These are phyloP conservation scores for Apiotrichum mycotoxinovorans DNA, from an alignment of 1,284 basidiomycete genomes.

Conservation along the genomic window DNA sequence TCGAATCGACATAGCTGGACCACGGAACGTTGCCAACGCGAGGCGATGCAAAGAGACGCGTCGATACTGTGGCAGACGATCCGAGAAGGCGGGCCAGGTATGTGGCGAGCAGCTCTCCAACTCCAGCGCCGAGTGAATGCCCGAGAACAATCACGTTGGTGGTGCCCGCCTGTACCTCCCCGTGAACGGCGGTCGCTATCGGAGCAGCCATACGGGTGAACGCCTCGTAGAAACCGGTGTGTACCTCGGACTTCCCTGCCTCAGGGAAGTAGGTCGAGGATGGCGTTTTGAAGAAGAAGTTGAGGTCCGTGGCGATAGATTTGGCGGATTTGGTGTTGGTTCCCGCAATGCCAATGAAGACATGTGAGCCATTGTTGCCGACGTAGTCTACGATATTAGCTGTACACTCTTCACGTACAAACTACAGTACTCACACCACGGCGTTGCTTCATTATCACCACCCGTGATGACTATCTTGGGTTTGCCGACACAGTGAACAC, in stretches of 20 bases:
- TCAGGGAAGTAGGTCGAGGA: conserved; percentile 18
- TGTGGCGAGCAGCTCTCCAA: conserved; percentile 16
- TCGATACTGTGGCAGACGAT: conserved; percentile 4
- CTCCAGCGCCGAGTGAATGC: conserved; percentile 27
- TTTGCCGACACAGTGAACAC: neutral
- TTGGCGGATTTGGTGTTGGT: conserved; percentile 16
- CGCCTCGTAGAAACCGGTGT: conserved; percentile 27
- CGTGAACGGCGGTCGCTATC: conserved; percentile 8
- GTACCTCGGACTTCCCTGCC: conserved; percentile 12
- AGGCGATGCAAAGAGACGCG: conserved; percentile 22
- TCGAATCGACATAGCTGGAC: conserved; percentile 25
- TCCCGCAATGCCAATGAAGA: conserved; percentile 25
- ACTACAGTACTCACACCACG: conserved; percentile 2
- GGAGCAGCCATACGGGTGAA: conserved; percentile 17
- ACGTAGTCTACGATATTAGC: conserved; percentile 14
- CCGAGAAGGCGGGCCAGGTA: conserved; percentile 15
- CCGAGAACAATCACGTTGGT: conserved; percentile 23
- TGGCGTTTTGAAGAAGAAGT: conserved; percentile 9
- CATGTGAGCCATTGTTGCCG: conserved; percentile 9
- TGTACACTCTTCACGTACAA: too few species aligned
- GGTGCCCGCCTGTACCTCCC: neutral
- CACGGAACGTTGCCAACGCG: conserved; percentile 27
- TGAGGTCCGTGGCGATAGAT: conserved; percentile 24
- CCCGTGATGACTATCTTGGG: neutral
- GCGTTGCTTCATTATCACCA: conserved; percentile 3